Evolutionary conservation across 192 early-diverging fungal genomes (phyloP), one percentile per base, ranked within the genome.

Genomic region (Coemansia sp.): DNA sequence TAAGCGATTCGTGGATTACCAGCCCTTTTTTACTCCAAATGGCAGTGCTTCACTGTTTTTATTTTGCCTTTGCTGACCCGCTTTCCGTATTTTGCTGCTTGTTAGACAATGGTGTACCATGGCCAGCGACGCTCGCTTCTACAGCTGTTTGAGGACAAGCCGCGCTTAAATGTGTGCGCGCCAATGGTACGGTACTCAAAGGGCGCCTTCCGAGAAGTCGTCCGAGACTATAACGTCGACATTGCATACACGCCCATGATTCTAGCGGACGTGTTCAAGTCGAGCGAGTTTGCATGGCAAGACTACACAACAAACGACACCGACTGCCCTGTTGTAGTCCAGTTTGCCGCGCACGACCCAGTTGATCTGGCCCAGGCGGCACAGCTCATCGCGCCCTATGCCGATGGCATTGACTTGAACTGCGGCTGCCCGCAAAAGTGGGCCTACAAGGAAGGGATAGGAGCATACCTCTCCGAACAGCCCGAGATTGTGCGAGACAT

Each of bases 181-280:
- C 95, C 95, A 1, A 98, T 98, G 95, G 95, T 98, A 9, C 83
- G 95, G 29, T 98, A 98, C 72, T 95, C 93, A 60, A 98, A 96
- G 62, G 74, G 94, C 4, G 89, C 95, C 0, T 98, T 98, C 71
- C 82, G 95, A 52, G 88, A 95, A 55, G 72, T 95, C 6, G 85
- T 95, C 37, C 80, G 91, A 42, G 76, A 87, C 32, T 98, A 95
- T 79, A 90, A 88, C 48, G 86, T 88, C 11, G 91, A 96, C 70
- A 79, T 98, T 21, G 85, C 86, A 1, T 98, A 94, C 61, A 95
- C 96, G 1, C 96, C 96, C 19, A 98, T 98, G 96, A 97, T 96
- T 43, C 78, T 98, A 7, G 90, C 94, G 4, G 90, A 92, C 65
- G 94, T 94, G 3, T 98, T 95, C 72, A 87, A 88, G 56, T 83